Evolutionary conservation across 805 yeast genomes (phyloP).

Genomic region (Kodamaea sagamina): DNA sequence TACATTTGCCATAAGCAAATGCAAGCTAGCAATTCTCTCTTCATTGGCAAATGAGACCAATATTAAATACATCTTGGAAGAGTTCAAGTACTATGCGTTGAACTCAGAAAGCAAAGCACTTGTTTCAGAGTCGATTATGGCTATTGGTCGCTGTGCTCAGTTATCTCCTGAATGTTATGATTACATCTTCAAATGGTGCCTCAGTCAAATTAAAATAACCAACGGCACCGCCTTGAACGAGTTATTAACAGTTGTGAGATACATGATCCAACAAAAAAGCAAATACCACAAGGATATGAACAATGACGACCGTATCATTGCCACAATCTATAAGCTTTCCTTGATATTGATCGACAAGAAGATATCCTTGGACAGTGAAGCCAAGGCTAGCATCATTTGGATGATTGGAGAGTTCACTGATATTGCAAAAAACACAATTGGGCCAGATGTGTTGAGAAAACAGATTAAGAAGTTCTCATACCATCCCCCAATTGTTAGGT

Average conservation of each 20-base stretch:
- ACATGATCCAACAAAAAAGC: slow-evolving; percentile 59
- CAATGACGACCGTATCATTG: slow-evolving; percentile 25
- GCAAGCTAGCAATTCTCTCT: slow-evolving; percentile 64
- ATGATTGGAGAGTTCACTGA: slow-evolving; percentile 77
- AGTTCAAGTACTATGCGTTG: slow-evolving; percentile 60
- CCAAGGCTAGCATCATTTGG: slow-evolving; percentile 88
- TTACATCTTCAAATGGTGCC: slow-evolving; percentile 64
- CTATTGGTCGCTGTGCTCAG: slow-evolving; percentile 63
- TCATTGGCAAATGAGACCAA: slow-evolving; percentile 56
- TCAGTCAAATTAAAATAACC: slow-evolving; percentile 44
- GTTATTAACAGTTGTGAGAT: slow-evolving; percentile 69
- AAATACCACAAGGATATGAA: background rate
- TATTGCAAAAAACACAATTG: slow-evolving; percentile 40
- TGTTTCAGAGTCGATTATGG: slow-evolving; percentile 54
- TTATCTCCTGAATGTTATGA: slow-evolving; percentile 49
- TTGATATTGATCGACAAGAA: slow-evolving; percentile 26
- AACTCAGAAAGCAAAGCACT: slow-evolving; percentile 19
- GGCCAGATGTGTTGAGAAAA: slow-evolving; percentile 75
- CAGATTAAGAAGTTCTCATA: slow-evolving; percentile 53
- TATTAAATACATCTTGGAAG: slow-evolving; percentile 54
- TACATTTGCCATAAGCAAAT: slow-evolving; percentile 36
- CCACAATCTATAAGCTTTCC: slow-evolving; percentile 55
- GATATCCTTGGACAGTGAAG: slow-evolving; percentile 39
- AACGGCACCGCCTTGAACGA: slow-evolving; percentile 53
- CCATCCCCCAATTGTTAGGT: slow-evolving; percentile 61